Evolutionary conservation across 2,329 filamentous ascomycete species (phyloP), one percentile per base, ranked within the genome.

Genomic region (Zasmidium citrigriseum): DNA sequence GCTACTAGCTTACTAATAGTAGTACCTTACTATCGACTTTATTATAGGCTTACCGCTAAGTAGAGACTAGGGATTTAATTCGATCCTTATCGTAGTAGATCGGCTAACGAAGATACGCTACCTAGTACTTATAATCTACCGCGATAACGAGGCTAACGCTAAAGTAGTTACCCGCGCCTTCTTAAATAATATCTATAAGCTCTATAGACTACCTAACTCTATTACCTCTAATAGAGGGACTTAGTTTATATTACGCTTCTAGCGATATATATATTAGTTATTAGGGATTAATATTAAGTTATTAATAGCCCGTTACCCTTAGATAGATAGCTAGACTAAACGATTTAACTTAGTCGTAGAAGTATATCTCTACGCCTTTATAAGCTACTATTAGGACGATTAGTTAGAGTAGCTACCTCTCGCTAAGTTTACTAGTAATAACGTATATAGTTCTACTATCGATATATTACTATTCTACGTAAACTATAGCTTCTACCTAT

Each of bases 261-360:
- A 49, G 46, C 2, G 16, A n/a, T 23, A 25, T 25, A n/a, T 49
- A 11, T 24, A 23, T 25, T 7, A 16, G 5, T 5, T 22, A 25
- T 12, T 49, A 24, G 25, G 25, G 7, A 25, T 49, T 11, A 18
- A 2, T 18, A 10, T 49, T 14, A 7, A 25, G 5, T 24, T 49
- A 23, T 49, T n/a, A n/a, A 49, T 22, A 7, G 16, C 22, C 16
- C 18, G 22, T n/a, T 25, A 49, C n/a, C 22, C 18, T 11, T 49
- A 49, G 46, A 49, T 18, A 3, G n/a, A 49, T 25, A 25, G 46
- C 16, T 49, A 49, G 46, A 49, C 46, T 49, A 49, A 49, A 24
- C 16, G 22, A 9, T 49, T 49, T 49, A 49, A 49, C 23, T 49
- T 16, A 9, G 12, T 24, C 14, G 25, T 49, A 49, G 46, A 49